Base-by-base conservation (phyloP, 768 basidiomycete species). In the Crassisporium funariophilum region DNA sequence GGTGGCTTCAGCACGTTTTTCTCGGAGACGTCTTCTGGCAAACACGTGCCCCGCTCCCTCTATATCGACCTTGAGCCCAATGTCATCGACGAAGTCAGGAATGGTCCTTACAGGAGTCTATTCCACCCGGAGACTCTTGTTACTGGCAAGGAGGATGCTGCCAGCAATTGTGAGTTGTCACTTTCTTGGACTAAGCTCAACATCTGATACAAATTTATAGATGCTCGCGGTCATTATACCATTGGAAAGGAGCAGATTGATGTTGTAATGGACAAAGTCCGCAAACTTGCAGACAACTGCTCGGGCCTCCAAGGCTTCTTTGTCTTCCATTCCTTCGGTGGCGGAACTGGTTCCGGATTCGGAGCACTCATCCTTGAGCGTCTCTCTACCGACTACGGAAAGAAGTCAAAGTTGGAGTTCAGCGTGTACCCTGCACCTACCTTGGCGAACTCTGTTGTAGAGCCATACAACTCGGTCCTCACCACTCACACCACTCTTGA, bases 51-150 rank as follows among this genome's bases (percentile, higher is more conserved):
- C 41, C 85, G 97, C 60, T 97, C 95, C 34, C 82, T 99, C 57
- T 98, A 98, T 77, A 85, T 99, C 50, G 93, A 95, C 71, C 83
- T 95, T 25, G 95, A 98, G 71, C 95, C 95, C 49, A 94, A 93
- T 67, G 95, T 94, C 65, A 91, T 98, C 63, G 95, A 98, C 64
- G 94, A 97, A 72, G 94, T 99, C 61, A 86, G 91, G 69, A 95
- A 81, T 54, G 97, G 97, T 53, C 84, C 88, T 34, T 99, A 98
- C 83, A 83, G 91, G 71, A 87, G 86, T 68, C 87, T 99, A 47
- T 99, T 99, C 84, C 97, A 99, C 74, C 97, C 97, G 9, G 97
- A 98, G 81, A 95, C 97, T 49, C 83, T 99, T 68, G 82, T 99
- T 60, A 93, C 90, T 46, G 97, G 97, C 57, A 99, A 98, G 76